Evolutionary conservation across 73 alveolate genomes (phyloP), one percentile per base, ranked within the genome.

Genomic region (Loxodes magnus): DNA sequence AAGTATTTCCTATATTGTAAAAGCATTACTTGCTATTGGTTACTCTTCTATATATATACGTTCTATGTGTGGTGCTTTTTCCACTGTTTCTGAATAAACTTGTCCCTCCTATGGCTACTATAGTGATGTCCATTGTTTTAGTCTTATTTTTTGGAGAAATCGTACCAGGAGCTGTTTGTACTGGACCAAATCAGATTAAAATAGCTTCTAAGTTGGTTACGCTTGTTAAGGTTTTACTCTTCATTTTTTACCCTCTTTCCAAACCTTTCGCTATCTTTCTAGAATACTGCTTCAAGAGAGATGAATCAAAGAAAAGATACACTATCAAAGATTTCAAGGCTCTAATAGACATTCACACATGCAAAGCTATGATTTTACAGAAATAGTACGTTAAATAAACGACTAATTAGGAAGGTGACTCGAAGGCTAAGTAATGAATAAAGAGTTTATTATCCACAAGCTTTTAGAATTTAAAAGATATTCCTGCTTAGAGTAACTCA

Each of bases 91-190:
- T 88, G 29, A 84, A 88, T 48, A 79, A 82, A 44, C 30, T 88
- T 27, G 84, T 84, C 4, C 81, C 89, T 17, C 77, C 82, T 22
- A 48, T 69, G 50, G 60, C 68, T 74, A 94, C 97, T 3, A 62
- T 88, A 26, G 43, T 88, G 4, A 62, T 88, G 10, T 77, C 94
- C 49, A 96, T 88, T 10, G 75, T 96, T 4, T 84, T 81, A 16
- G 78, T 88, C 24, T 59, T 88, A 23, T 82, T 73, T 41, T 80
- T 88, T 14, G 96, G 97, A 16, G 97, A 88, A 67, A 83, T 88
- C 38, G 69, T 88, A 19, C 97, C 97, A 12, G 90, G 84, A 36
- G 97, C 97, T 24, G 71, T 84, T n/a, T 88, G 98, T 51, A 88
- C 94, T 15, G 98, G 96, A 27, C 97, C 95, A 6, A 49, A 44